Conservation (phyloP, 495 filamentous ascomycete species). For the Talaromyces proteolyticus region DNA sequence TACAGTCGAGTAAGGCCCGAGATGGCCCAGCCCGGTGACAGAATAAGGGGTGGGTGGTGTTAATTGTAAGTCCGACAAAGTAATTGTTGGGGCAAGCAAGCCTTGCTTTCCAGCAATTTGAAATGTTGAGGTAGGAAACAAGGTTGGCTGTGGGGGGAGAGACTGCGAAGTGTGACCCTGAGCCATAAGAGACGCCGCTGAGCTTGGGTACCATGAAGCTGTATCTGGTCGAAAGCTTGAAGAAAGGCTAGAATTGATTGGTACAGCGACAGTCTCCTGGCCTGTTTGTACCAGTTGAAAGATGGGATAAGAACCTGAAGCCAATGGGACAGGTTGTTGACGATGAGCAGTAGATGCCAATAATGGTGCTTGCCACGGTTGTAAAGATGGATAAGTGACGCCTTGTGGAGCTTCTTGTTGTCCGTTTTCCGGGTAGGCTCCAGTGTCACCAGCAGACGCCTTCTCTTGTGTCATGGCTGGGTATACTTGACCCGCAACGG, state of each 20-base stretch:
- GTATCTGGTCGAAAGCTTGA: background rate
- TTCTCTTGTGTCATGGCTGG: background rate
- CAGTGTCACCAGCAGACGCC: background rate
- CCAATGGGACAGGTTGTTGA: background rate
- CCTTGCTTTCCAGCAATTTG: background rate
- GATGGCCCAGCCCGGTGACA: background rate
- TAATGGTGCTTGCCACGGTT: conserved; percentile 4
- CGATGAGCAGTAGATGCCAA: background rate
- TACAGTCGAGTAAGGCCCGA: background rate
- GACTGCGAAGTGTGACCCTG: background rate
- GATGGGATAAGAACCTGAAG: background rate
- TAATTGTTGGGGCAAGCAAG: background rate
- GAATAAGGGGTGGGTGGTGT: background rate
- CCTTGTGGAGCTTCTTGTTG: background rate
- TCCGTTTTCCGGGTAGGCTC: background rate
- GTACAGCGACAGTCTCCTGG: background rate
- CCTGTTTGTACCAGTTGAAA: conserved; percentile 1
- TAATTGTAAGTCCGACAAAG: background rate
- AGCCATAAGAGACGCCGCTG: background rate
- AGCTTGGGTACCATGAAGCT: background rate
- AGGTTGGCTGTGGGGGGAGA: background rate
- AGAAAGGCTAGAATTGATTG: background rate
- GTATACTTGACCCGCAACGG: background rate
- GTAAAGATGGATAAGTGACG: conserved; percentile 1
- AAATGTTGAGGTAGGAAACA: background rate